Base-by-base conservation (phyloP, 2,329 filamentous ascomycete genomes). In the Lachnellula willkommii region DNA sequence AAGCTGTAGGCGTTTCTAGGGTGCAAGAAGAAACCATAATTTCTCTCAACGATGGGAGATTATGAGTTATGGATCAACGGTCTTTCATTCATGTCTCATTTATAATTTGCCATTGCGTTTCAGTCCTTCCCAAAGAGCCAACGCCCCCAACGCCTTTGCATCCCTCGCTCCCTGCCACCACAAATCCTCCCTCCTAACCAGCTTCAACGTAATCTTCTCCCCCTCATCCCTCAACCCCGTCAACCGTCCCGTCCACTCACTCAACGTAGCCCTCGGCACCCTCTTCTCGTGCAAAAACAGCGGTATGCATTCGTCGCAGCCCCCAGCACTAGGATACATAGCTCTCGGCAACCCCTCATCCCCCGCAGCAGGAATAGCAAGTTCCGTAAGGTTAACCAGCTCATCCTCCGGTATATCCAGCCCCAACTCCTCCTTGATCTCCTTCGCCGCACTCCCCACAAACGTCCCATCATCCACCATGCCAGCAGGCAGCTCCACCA, bases 341-440 rank as follows among this genome's bases (percentile, higher is more conserved):
- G 77, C 82, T 28, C 65, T 62, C 0, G 79, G 72, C 2, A 81
- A 61, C 1, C 55, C 52, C 47, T 67, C 66, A 14, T 70, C 54
- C 52, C 17, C 56, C 71, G 67, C 50, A 75, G 73, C 5, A 8
- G 70, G 68, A 39, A 85, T 82, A 1, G 77, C 79, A 50, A 84
- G 63, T 15, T 83, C 77, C 56, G 76, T 83, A 51, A 85, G 65
- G 57, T 77, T 79, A 1, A 67, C 71, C 43, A 85, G 66, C 54
- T 83, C 74, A 8, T 72, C 68, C 48, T 77, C 75, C 3, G 70
- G 67, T 39, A 85, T 83, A 49, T 72, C 73, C 11, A 85, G 64
- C 5, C 79, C 81, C 2, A 84, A 71, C 68, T 85, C 83, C 70
- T 85, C 82, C 57, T 79, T 59, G 9, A 86, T 82, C 71, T 86